Evolutionary conservation across 1,284 basidiomycete genomes (phyloP), one percentile per base, ranked within the genome.

Genomic region (Chalciporus piperatoides): DNA sequence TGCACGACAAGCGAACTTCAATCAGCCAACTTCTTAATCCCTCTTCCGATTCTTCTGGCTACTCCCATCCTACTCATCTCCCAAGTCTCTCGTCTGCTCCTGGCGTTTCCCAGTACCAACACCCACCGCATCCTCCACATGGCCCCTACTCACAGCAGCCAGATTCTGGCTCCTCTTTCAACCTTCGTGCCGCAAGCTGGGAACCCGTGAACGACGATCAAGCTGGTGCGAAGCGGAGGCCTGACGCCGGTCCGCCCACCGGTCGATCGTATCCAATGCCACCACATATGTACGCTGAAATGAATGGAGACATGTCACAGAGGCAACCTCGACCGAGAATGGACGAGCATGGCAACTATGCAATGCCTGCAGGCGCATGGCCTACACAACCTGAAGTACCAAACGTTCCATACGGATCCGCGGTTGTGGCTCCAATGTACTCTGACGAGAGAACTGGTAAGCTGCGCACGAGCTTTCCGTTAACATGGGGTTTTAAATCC

Each of bases 21-120:
- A 77, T 78, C 62, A 72, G 68, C 57, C 72, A 78, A 52, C 72
- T 77, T n/a, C 74, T 77, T 59, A 77, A 77, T 53, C 75, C 75
- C 21, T 68, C 68, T 42, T 61, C 64, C 45, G 60, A 59, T 49
- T 67, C 63, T 28, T 67, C 65, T 53, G 59, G 63, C 6, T 69
- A 65, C 51, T 48, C 62, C 46, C 61, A 61, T 59, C 47, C 64
- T 37, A 14, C 57, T 14, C 68, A 68, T 52, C 59, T 70, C 48
- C 54, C 62, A 30, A 42, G 11, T 42, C 58, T 64, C 40, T 10
- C 65, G 4, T 41, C 63, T 25, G 19, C 67, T 1, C 53, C 67
- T 12, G 56, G 41, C 19, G 49, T 65, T 40, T 41, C 68, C 21
- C 63, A 55, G 46, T 70, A 64, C 51, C 68, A 66, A n/a, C 64